phyloP scores from a whole-genome alignment of 2,329 filamentous ascomycete species.

The Cladosporium oxysporum region DNA sequence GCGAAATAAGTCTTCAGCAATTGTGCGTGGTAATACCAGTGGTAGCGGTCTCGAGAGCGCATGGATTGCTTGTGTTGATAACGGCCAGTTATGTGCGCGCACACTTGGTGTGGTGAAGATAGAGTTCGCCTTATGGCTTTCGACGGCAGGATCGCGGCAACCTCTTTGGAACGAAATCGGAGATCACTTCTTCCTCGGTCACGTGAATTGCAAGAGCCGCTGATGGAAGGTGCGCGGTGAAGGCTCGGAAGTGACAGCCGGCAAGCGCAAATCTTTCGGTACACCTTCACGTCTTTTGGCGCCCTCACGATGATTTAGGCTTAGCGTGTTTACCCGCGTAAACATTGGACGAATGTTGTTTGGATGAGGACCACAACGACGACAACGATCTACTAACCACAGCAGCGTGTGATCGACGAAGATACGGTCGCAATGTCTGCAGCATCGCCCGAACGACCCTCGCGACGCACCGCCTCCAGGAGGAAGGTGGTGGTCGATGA shows the following conservation, averaged over 20 bases:
- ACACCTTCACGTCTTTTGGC: neutral
- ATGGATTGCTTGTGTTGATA: neutral
- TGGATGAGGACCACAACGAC: neutral
- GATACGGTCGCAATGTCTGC: conserved; percentile 26
- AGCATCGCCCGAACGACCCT: conserved; percentile 52
- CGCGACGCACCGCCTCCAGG: conserved; percentile 63
- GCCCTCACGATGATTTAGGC: neutral
- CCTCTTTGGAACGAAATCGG: neutral
- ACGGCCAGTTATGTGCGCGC: neutral
- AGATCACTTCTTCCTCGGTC: neutral
- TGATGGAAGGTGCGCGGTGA: neutral
- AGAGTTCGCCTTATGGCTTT: neutral
- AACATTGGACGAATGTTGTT: conserved; percentile 15
- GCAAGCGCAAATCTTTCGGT: neutral
- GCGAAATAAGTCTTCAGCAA: too few relatives aligned
- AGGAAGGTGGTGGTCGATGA: conserved; percentile 71
- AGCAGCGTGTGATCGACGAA: neutral
- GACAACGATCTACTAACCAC: conserved; percentile 4
- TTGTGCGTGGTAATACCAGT: too few relatives aligned
- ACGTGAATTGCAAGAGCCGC: neutral
- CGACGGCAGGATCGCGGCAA: conserved; percentile 9
- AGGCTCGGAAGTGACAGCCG: neutral
- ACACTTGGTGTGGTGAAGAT: neutral
- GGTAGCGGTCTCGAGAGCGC: neutral
- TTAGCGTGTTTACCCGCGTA: conserved; percentile 15